Conservation (phyloP, 2,329 filamentous ascomycete genomes). For the Microthyrium microscopicum region DNA sequence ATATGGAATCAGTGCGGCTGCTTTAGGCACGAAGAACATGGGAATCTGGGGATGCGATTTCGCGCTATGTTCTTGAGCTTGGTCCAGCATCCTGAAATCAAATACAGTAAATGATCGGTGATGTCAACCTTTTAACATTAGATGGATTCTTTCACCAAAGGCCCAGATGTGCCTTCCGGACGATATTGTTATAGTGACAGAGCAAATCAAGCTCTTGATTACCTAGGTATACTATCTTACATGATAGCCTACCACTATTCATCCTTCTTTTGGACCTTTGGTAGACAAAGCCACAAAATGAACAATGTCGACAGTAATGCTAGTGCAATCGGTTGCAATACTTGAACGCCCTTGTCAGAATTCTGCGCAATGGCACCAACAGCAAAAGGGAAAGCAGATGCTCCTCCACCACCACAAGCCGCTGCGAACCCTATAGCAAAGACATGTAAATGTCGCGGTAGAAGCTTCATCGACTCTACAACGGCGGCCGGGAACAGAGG, state of each 20-base stretch:
- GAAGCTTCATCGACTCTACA: conserved; percentile 54
- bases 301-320: conserved; percentile 35
- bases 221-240: too few relatives aligned
- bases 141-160: too few relatives aligned
- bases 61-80: too few relatives aligned
- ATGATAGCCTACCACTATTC: conserved; percentile 11
- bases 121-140: too few relatives aligned
- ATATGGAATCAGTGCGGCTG: too few relatives aligned
- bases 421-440: conserved; percentile 67
- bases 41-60: too few relatives aligned
- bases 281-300: conserved; percentile 33
- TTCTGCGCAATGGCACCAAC: conserved; percentile 53
- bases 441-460: conserved; percentile 59
- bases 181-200: too few relatives aligned
- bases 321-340: conserved; percentile 43
- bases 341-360: conserved; percentile 40
- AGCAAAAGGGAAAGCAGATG: conserved; percentile 47
- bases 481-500: conserved; percentile 64
- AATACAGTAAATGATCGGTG: too few relatives aligned
- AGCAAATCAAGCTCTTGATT: too few relatives aligned
- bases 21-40: too few relatives aligned
- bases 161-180: too few relatives aligned
- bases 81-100: too few relatives aligned
- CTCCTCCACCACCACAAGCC: conserved; percentile 59
- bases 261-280: conserved; percentile 27